Percentiles rank a stretch among this genome's conserved stretches.
phyloP scores from a whole-genome alignment of 202 grass and related monocot species.

The Schoenoplectus tabernaemontani region DNA sequence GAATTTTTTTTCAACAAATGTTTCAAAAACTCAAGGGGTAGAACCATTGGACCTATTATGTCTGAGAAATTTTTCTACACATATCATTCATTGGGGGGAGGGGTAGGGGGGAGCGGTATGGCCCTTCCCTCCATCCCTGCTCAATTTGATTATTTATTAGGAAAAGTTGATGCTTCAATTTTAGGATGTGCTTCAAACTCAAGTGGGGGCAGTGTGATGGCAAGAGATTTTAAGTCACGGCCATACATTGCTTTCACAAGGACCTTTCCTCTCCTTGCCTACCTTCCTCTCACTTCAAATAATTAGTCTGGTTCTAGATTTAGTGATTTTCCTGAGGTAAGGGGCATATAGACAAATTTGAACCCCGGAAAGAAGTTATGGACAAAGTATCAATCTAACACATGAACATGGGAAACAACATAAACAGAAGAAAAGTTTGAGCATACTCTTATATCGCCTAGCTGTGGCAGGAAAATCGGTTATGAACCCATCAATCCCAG shows the following conservation, averaged over 20 bases:
- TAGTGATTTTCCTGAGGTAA: background rate
- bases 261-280: background rate
- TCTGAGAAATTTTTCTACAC: too few species aligned
- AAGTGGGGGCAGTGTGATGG: background rate
- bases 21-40: background rate
- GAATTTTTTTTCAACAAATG: background rate
- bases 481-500: slow-evolving; percentile 52
- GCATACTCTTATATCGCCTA: slow-evolving; percentile 66
- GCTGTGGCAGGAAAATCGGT: slow-evolving; percentile 83
- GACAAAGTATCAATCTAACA: background rate
- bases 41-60: too few species aligned
- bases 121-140: too few species aligned
- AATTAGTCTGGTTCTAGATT: background rate
- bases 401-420: background rate
- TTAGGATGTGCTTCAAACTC: background rate
- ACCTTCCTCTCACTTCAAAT: background rate
- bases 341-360: background rate
- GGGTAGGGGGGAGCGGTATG: too few species aligned
- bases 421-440: background rate
- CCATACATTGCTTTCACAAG: background rate
- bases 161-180: background rate
- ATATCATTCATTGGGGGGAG: too few species aligned
- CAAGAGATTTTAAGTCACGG: background rate
- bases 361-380: background rate
- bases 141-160: too few species aligned